Percentiles rank a stretch among this genome's conserved stretches.
These are phyloP conservation scores for Tranzscheliella williamsii DNA, from an alignment of 1,284 basidiomycete genomes.

Conservation along the genomic window DNA sequence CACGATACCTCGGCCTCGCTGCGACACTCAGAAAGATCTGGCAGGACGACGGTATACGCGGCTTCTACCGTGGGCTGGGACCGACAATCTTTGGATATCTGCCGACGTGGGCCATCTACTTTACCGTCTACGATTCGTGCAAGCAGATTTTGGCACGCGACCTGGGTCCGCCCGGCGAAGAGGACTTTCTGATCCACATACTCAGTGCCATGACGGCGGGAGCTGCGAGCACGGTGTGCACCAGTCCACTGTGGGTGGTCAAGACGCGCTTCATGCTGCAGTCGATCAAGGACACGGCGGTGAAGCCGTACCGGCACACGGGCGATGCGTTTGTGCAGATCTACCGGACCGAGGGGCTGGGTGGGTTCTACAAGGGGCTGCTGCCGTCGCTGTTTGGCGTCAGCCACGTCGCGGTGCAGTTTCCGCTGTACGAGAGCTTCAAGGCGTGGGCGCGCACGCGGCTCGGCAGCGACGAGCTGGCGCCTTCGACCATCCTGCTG, in stretches of 20 bases:
- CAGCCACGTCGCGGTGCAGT: conserved; percentile 57
- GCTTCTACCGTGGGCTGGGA: conserved; percentile 58
- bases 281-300: conserved; percentile 8
- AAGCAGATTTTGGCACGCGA: conserved; percentile 26
- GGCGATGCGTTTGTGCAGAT: conserved; percentile 57
- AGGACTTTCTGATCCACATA: conserved; percentile 55
- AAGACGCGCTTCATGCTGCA: conserved; percentile 58
- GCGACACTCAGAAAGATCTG: conserved; percentile 45
- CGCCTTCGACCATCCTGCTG: conserved; percentile 38
- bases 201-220: conserved; percentile 56
- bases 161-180: conserved; percentile 3
- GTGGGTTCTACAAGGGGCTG: conserved; percentile 57
- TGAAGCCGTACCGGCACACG: conserved; percentile 48
- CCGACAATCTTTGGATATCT: conserved; percentile 59
- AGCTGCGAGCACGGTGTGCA: conserved; percentile 51
- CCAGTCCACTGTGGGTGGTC: conserved; percentile 58
- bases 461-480: conserved; percentile 13
- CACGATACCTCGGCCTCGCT: conserved; percentile 11
- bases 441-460: conserved; percentile 29
- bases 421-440: conserved; percentile 58
- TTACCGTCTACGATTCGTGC: conserved; percentile 54
- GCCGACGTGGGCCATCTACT: conserved; percentile 61
- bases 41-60: conserved; percentile 50
- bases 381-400: conserved; percentile 56
- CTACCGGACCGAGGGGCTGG: conserved; percentile 43